These are phyloP conservation scores for Coemansia aciculifera DNA, from an alignment of 192 early-diverging fungal species.

Conservation along the genomic window DNA sequence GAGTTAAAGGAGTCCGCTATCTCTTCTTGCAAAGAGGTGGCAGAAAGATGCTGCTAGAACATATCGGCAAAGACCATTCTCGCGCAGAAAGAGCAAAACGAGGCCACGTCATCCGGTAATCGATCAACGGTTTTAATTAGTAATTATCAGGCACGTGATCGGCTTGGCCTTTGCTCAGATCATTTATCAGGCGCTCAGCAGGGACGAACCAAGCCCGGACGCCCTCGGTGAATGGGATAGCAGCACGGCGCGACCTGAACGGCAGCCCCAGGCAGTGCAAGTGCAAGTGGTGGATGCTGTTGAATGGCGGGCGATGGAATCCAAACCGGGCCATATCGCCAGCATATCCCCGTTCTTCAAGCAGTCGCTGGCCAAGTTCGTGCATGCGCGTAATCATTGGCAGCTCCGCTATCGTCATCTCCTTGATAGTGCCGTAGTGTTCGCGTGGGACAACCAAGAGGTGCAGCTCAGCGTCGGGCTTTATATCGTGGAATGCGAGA, in stretches of 20 bases:
- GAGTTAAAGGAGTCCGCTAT: neutral
- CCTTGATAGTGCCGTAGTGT: constrained; percentile 46
- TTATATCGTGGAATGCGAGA: constrained; percentile 48
- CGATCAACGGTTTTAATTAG: neutral
- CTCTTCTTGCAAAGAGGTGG: neutral
- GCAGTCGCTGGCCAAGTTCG: constrained; percentile 31
- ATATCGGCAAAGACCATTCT: neutral
- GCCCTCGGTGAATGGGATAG: constrained; percentile 33
- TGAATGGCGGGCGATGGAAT: constrained; percentile 54
- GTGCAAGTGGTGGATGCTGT: constrained; percentile 53
- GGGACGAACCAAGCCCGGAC: constrained; percentile 33
- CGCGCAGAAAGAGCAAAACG: neutral
- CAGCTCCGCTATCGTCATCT: constrained; percentile 26
- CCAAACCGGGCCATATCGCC: constrained; percentile 37
- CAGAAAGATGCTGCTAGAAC: neutral
- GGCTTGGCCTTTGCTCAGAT: neutral
- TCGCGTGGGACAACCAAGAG: constrained; percentile 43
- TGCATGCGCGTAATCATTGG: constrained; percentile 44
- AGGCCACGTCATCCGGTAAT: constrained; percentile 1
- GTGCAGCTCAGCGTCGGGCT: constrained; percentile 46
- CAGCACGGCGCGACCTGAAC: constrained; percentile 33
- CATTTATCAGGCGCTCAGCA: constrained; percentile 18
- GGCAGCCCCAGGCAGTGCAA: constrained; percentile 55
- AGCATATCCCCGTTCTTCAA: constrained; percentile 31
- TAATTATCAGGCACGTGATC: neutral